Percentiles rank a stretch among this genome's conserved stretches.
Conservation (phyloP, 805 yeast genomes). For the Danielozyma ontarioensis region DNA sequence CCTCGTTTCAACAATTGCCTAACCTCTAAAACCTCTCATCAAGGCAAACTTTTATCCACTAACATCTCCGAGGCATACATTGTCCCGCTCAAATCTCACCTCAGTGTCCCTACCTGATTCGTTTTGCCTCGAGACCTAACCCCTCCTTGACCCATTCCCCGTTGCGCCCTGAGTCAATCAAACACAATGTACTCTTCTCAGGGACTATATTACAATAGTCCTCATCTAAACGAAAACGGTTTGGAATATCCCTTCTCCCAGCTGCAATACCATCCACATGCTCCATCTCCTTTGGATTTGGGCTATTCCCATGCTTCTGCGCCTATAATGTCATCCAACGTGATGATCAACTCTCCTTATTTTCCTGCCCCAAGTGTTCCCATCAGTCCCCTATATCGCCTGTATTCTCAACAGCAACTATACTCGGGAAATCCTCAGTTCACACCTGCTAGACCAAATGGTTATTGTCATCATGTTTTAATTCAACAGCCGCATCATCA, state of each 20-base stretch:
- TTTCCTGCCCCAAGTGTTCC: slow-evolving; percentile 30
- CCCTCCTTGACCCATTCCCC: too few relatives aligned
- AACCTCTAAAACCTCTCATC: too few relatives aligned
- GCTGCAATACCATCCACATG: neutral
- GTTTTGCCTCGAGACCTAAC: too few relatives aligned
- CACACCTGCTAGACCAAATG: slow-evolving; percentile 1
- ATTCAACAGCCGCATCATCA: neutral
- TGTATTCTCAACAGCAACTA: slow-evolving; percentile 9
- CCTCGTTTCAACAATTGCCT: too few relatives aligned
- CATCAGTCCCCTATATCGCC: slow-evolving; percentile 9
- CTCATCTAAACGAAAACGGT: neutral
- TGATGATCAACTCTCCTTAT: slow-evolving; percentile 58
- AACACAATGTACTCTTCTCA: neutral
- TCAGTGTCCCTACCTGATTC: too few relatives aligned
- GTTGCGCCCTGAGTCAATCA: too few relatives aligned
- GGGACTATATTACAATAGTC: neutral
- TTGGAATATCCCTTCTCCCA: too few relatives aligned
- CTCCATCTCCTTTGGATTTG: slow-evolving; percentile 49
- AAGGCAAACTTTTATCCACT: too few relatives aligned
- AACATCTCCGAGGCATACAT: too few relatives aligned
- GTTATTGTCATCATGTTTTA: slow-evolving; percentile 1
- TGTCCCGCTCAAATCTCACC: too few relatives aligned
- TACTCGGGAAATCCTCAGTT: slow-evolving; percentile 8
- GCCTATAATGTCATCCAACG: slow-evolving; percentile 60
- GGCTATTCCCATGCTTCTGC: slow-evolving; percentile 56